These are phyloP conservation scores for Aspergillus conjunctus DNA, from an alignment of 495 filamentous ascomycete species.

Conservation along the genomic window DNA sequence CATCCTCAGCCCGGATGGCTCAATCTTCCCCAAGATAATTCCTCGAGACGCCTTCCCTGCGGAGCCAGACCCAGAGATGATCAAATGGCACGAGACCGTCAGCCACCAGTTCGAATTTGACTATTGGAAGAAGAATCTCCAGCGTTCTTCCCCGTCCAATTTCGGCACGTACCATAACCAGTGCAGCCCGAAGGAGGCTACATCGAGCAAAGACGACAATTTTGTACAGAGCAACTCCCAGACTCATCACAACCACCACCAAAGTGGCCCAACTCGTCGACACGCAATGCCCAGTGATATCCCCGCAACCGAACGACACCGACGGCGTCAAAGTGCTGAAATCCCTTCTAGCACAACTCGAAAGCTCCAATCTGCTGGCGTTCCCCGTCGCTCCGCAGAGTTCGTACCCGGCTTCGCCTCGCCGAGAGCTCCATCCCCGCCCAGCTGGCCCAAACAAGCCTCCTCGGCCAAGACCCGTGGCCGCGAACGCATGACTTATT, in stretches of 20 bases:
- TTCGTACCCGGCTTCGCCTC: constrained; percentile 26
- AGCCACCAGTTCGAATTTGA: constrained; percentile 45
- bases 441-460: constrained; percentile 26
- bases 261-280: constrained; percentile 27
- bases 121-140: constrained; percentile 39
- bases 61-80: constrained; percentile 73
- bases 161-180: constrained; percentile 38
- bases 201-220: constrained; percentile 36
- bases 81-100: constrained; percentile 80
- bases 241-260: not conserved
- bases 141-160: constrained; percentile 36
- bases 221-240: constrained; percentile 18
- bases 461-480: constrained; percentile 20
- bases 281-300: constrained; percentile 23
- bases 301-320: constrained; percentile 22
- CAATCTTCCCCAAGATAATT: constrained; percentile 75
- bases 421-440: constrained; percentile 39
- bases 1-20: constrained; percentile 71
- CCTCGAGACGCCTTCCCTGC: constrained; percentile 76
- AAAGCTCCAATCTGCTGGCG: constrained; percentile 24
- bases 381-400: constrained; percentile 22
- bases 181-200: constrained; percentile 36
- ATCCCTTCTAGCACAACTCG: constrained; percentile 27
- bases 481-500: constrained; percentile 29
- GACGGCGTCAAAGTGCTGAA: constrained; percentile 34